These are phyloP conservation scores for Sporisorium graminicola DNA, from an alignment of 1,284 basidiomycete species.

Conservation along the genomic window DNA sequence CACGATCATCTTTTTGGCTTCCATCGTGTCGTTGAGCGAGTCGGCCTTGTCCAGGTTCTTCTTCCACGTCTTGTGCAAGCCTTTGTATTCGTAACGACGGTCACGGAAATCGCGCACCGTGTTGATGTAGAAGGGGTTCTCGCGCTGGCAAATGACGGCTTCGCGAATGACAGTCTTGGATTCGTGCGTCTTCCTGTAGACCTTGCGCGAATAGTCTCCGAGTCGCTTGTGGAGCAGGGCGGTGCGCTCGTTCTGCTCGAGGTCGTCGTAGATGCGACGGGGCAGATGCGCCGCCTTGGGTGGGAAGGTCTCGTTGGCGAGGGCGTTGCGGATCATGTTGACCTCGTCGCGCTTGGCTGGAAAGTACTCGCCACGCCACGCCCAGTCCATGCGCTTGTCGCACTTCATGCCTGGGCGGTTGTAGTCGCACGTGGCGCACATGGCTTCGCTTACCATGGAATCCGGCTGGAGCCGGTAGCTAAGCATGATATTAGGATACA, in stretches of 20 bases:
- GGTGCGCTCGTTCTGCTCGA: constrained; percentile 87
- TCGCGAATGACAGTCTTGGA: constrained; percentile 94
- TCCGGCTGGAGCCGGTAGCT: constrained; percentile 98
- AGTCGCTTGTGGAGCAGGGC: constrained; percentile 94
- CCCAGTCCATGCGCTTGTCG: constrained; percentile 95
- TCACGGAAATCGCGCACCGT: constrained; percentile 98
- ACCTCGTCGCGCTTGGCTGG: constrained; percentile 97
- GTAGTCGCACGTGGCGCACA: constrained; percentile 97
- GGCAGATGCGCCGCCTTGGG: constrained; percentile 81
- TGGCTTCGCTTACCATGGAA: constrained; percentile 95
- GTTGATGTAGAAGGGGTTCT: constrained; percentile 99
- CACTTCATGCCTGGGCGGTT: constrained; percentile 96
- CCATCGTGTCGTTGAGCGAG: constrained; percentile 85
- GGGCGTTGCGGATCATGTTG: constrained; percentile 98
- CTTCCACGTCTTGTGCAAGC: constrained; percentile 99
- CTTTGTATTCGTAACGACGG: constrained; percentile 99
- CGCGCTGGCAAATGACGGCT: constrained; percentile 95
- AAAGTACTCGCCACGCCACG: constrained; percentile 99
- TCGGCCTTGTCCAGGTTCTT: constrained; percentile 89
- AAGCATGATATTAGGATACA: constrained; percentile 99
- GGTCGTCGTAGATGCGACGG: constrained; percentile 84
- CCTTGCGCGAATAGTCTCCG: constrained; percentile 97
- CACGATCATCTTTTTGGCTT: constrained; percentile 99
- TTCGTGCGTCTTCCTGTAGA: constrained; percentile 99
- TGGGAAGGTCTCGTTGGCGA: constrained; percentile 94